Evolutionary conservation across 345 rosid genomes (phyloP), one percentile per base, ranked within the genome.

Genomic region (Nasturtium officinale): DNA sequence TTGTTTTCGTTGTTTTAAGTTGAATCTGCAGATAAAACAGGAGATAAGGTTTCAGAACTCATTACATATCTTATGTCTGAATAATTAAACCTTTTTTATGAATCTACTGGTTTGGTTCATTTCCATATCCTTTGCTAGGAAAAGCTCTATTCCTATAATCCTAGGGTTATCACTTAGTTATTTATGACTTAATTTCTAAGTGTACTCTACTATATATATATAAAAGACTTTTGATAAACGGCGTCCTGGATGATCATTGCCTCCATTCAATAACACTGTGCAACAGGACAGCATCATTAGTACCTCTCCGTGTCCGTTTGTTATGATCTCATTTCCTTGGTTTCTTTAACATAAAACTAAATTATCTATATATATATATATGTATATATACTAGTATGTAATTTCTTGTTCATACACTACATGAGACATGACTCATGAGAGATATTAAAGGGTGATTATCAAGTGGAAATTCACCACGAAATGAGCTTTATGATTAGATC

Each of bases 221-320:
- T n/a, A 28, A 72, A 72, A 51, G 21, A 61, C 12, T 54, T 67
- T 62, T 78, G 65, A 56, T 15, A 17, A 72, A 61, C 87, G 85
- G 87, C 85, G 89, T 92, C 61, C 58, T 26, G 28, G 23, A 72
- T 81, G 35, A 92, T 92, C 96, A 92, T 90, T 87, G 73, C 90
- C 57, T 82, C 87, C 98, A 87, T 88, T 86, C 84, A 79, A 83
- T 84, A 78, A 75, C 90, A 80, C 25, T 46, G 26, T 46, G 23
- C 47, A 60, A 61, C 86, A 78, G 82, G 85, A 88, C 96, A 88
- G 16, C 91, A 87, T 90, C 91, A 92, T 92, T 88, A 82, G 77
- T 77, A 69, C 67, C 86, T 83, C 83, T 77, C 74, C 70, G 59
- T 85, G 90, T 83, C 90, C 84, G 82, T 83, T 85, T 71, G 69